Evolutionary conservation across 1,284 basidiomycete genomes (phyloP).

Genomic region (Cryptococcus sp.): DNA sequence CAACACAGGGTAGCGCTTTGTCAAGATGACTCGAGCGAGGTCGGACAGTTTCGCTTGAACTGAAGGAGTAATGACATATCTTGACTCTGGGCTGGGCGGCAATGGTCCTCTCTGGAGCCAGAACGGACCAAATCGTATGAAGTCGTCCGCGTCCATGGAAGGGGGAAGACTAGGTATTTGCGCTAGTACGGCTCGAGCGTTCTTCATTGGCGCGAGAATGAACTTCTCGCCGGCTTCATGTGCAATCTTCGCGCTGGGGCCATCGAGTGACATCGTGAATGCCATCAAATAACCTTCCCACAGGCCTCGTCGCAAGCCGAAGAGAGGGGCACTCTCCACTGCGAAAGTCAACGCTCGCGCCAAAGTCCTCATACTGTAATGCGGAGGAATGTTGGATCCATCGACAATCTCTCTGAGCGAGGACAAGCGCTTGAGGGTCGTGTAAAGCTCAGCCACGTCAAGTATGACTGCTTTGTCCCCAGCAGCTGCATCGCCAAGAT

Average conservation of each 20-base stretch:
- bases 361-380: slow-evolving; percentile 97
- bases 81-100: slow-evolving; percentile 60
- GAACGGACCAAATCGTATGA: slow-evolving; percentile 87
- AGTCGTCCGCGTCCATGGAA: slow-evolving; percentile 60
- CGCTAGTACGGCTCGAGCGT: slow-evolving; percentile 71
- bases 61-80: slow-evolving; percentile 93
- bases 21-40: slow-evolving; percentile 86
- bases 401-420: slow-evolving; percentile 84
- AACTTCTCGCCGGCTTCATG: slow-evolving; percentile 71
- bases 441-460: slow-evolving; percentile 91
- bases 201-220: slow-evolving; percentile 80
- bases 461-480: slow-evolving; percentile 86
- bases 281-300: slow-evolving; percentile 98
- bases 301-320: slow-evolving; percentile 80
- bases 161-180: slow-evolving; percentile 67
- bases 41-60: slow-evolving; percentile 94
- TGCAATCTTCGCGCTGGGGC: slow-evolving; percentile 70
- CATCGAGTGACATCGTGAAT: slow-evolving; percentile 92
- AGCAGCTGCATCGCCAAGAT: slow-evolving; percentile 80
- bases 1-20: slow-evolving; percentile 87
- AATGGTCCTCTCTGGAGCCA: slow-evolving; percentile 80
- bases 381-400: slow-evolving; percentile 90
- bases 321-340: slow-evolving; percentile 73
- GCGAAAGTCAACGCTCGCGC: slow-evolving; percentile 90
- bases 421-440: slow-evolving; percentile 76